Conservation (phyloP, 2,329 filamentous ascomycete genomes). For the Zymoseptoria ardabiliae region DNA sequence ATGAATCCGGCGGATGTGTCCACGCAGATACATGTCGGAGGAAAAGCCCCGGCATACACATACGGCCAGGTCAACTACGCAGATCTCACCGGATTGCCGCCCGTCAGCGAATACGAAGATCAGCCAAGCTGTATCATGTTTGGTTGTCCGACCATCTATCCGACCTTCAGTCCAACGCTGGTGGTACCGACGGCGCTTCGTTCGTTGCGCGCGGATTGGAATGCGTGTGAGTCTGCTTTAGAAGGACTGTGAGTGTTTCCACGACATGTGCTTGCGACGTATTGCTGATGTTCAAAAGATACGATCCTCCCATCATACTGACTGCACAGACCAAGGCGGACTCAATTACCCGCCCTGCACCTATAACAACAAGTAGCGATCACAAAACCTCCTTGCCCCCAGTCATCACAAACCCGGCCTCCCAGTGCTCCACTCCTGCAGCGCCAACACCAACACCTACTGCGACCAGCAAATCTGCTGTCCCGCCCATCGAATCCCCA, state of each 20-base stretch:
- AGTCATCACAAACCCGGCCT: too few relatives aligned
- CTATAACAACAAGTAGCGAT: too few relatives aligned
- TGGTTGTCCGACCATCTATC: conserved; percentile 10
- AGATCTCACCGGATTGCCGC: conserved; percentile 8
- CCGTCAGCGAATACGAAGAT: conserved; percentile 5
- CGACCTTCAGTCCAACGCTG: conserved; percentile 9
- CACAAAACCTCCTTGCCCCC: too few relatives aligned
- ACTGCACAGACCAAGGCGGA: too few relatives aligned
- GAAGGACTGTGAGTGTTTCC: conserved; percentile 7
- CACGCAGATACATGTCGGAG: conserved; percentile 8
- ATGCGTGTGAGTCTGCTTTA: conserved; percentile 3
- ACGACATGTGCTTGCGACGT: too few relatives aligned
- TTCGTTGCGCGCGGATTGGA: conserved; percentile 10
- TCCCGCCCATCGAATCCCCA: too few relatives aligned
- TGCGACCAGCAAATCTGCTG: too few relatives aligned
- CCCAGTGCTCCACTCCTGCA: too few relatives aligned
- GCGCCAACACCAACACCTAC: too few relatives aligned
- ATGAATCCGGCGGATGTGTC: conserved; percentile 9
- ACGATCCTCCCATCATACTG: too few relatives aligned
- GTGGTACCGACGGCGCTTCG: conserved; percentile 8
- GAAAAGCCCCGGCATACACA: conserved; percentile 3
- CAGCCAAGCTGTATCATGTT: conserved; percentile 11
- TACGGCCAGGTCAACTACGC: conserved; percentile 8
- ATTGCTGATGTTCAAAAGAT: too few relatives aligned
- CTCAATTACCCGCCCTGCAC: too few relatives aligned